Evolutionary conservation across 768 basidiomycete genomes (phyloP), one percentile per base, ranked within the genome.

Genomic region (Dentipellis sp.): DNA sequence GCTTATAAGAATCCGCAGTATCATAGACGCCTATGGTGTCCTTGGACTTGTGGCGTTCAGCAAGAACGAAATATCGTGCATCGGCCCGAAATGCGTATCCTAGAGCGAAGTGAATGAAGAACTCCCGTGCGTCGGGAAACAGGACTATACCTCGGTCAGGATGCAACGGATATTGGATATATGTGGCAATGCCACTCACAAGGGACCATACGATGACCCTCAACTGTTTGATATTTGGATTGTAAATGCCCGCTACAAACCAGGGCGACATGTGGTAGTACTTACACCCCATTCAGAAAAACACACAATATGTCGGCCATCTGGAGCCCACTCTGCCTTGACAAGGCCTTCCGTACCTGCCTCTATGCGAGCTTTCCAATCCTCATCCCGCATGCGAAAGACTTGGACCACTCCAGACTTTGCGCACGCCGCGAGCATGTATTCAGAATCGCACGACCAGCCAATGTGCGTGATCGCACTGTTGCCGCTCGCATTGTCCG

Each of bases 261-360:
- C 4, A 8, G 40, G 17, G 1, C 12, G 1, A 22, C 53, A 11
- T 2, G 47, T 38, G 38, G 52, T 35, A 34, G 17, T 19, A 80
- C 93, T 75, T 72, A 94, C 94, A 63, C 88, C 91, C 87, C 91
- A 91, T 63, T 94, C 89, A 3, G 91, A 94, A 70, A 94, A 97
- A 64, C 90, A 94, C 34, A 97, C 71, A 4, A 97, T 74, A 14
- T 81, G 83, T 38, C 88, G 78, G 14, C 91, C 91, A 65, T 88
- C 88, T 2, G 87, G 89, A 0, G 88, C 88, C 94, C 94, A 97
- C 65, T 94, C 91, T 16, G 86, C 90, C 65, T 82, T 90, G 17
- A 84, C 79, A 50, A 97, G 79, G 10, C 94, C 86, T 75, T 95
- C 94, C 22, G 83, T 78, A 23, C 89, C 91, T 7, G 86, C 77